Evolutionary conservation across 768 basidiomycete species (phyloP).

Genomic region (Guyanaporus albipodus): DNA sequence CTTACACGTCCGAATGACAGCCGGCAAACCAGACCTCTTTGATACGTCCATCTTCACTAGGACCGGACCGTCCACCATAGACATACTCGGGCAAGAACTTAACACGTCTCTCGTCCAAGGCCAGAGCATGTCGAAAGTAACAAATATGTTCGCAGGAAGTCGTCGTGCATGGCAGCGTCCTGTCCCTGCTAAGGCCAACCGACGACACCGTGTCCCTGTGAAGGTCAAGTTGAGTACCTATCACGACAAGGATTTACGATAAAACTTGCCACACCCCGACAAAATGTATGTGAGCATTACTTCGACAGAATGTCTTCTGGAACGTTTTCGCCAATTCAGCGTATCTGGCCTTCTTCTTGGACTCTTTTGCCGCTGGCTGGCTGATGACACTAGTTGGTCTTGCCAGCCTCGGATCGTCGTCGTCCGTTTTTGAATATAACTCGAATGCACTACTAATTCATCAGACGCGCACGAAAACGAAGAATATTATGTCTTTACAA

Average conservation of each 20-base stretch:
- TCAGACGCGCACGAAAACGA: background rate
- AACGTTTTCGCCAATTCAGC: slow-evolving; percentile 27
- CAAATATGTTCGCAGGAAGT: slow-evolving; percentile 33
- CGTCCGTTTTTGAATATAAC: slow-evolving; percentile 30
- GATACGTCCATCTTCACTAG: slow-evolving; percentile 19
- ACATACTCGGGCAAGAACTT: slow-evolving; percentile 46
- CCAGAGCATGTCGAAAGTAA: slow-evolving; percentile 44
- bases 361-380: slow-evolving; percentile 3
- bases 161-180: slow-evolving; percentile 32
- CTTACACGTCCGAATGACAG: slow-evolving; percentile 38
- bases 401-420: slow-evolving; percentile 9
- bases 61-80: slow-evolving; percentile 23
- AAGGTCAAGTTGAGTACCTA: background rate
- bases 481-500: slow-evolving; percentile 26
- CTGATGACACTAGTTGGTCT: slow-evolving; percentile 12
- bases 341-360: slow-evolving; percentile 14
- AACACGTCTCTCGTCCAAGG: slow-evolving; percentile 45
- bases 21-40: slow-evolving; percentile 46
- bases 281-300: slow-evolving; percentile 38
- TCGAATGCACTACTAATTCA: slow-evolving; percentile 34
- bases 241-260: background rate
- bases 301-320: slow-evolving; percentile 35
- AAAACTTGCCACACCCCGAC: slow-evolving; percentile 40
- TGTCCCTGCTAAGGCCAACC: slow-evolving; percentile 34
- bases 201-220: slow-evolving; percentile 48